Evolutionary conservation across 176 grass and related monocot genomes (phyloP).

Genomic region (Triticum dicoccoides): DNA sequence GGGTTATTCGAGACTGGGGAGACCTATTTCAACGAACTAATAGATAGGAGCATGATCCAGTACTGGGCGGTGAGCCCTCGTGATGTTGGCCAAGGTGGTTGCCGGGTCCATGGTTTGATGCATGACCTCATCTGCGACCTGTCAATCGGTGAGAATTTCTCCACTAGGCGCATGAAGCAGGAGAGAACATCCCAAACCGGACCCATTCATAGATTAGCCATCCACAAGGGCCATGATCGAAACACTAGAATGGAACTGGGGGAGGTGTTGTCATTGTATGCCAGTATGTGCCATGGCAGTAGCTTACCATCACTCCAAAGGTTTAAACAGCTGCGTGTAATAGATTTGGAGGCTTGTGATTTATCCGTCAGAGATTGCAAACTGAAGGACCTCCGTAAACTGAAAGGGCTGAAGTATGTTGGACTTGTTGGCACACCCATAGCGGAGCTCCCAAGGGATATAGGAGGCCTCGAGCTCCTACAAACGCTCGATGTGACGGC

Average conservation of each 20-base stretch:
- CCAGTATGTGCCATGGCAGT: not conserved
- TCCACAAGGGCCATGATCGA: not conserved
- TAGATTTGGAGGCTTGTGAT: not conserved
- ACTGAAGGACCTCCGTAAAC: not conserved
- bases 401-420: not conserved
- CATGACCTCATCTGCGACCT: not conserved
- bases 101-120: not conserved
- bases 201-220: not conserved
- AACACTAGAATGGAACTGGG: not conserved
- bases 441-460: no score
- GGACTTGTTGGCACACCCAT: not conserved
- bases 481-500: no score
- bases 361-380: not conserved
- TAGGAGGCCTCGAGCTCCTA: no score
- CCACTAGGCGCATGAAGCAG: no score
- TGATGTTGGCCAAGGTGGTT: not conserved
- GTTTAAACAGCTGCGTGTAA: not conserved
- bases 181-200: not conserved
- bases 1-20: not conserved
- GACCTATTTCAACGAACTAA: not conserved
- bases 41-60: not conserved
- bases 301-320: fast-evolving
- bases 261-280: not conserved
- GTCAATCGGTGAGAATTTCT: not conserved
- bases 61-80: not conserved